These are phyloP conservation scores for Mortierella sp. DNA, from an alignment of 371 early-diverging fungal genomes.

Conservation along the genomic window DNA sequence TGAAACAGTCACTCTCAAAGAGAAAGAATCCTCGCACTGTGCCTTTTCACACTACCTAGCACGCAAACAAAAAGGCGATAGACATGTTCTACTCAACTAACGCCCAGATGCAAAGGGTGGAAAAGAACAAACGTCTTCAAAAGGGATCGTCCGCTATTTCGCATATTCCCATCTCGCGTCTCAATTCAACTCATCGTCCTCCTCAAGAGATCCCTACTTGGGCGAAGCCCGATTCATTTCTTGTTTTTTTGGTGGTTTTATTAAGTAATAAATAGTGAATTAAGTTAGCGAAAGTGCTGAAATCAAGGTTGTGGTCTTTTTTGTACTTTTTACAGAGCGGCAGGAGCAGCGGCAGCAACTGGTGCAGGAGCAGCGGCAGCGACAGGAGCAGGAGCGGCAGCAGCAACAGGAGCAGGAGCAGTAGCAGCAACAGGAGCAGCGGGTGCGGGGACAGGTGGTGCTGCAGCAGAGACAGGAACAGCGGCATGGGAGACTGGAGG, in stretches of 20 bases:
- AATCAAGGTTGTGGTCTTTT: neutral
- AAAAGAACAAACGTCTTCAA: neutral
- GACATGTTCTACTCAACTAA: neutral
- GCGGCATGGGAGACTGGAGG: constrained; percentile 13
- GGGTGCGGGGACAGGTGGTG: constrained; percentile 5
- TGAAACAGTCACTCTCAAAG: too few species aligned
- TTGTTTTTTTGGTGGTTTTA: neutral
- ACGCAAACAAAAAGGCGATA: neutral
- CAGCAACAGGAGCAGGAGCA: constrained; percentile 21
- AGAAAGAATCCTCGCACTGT: neutral
- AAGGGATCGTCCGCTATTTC: neutral
- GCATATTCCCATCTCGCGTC: neutral
- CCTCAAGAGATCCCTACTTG: neutral
- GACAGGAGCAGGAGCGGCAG: neutral
- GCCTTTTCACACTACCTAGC: too few species aligned
- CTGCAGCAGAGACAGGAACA: constrained; percentile 6
- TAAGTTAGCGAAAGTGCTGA: neutral
- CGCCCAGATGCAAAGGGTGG: neutral
- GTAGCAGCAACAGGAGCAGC: neutral
- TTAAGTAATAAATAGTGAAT: neutral
- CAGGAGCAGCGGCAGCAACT: constrained; percentile 11
- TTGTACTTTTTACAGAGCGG: neutral
- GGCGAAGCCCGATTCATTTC: neutral
- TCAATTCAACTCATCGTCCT: neutral
- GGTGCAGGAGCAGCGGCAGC: neutral